phyloP scores from a whole-genome alignment of 179 eudicot genomes.

The Vitellaria paradoxa region DNA sequence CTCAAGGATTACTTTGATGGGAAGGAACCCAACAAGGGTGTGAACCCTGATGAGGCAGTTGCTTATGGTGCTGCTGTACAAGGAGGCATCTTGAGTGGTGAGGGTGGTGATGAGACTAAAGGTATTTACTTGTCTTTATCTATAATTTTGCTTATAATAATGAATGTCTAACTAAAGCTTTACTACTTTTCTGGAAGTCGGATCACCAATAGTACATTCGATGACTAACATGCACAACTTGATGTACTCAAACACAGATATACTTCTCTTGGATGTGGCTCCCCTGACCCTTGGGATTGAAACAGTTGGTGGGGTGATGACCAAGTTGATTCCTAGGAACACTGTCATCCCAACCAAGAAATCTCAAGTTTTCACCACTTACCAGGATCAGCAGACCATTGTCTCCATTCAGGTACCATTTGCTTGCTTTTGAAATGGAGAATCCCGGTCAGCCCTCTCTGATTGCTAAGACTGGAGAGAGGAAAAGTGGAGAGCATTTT shows the following conservation, averaged over 20 bases:
- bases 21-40: constrained; percentile 32
- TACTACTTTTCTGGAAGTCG: neutral
- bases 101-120: constrained; percentile 36
- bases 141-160: no score
- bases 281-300: constrained; percentile 36
- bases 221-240: neutral
- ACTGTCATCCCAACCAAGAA: constrained; percentile 38
- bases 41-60: constrained; percentile 33
- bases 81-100: constrained; percentile 31
- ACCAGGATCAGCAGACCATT: constrained; percentile 45
- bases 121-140: constrained; percentile 15
- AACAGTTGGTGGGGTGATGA: constrained; percentile 44
- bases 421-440: neutral
- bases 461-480: no score
- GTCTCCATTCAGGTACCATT: constrained; percentile 37
- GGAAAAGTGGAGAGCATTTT: no score
- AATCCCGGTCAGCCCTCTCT: no score
- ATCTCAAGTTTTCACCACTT: constrained; percentile 45
- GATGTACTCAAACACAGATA: constrained; percentile 10
- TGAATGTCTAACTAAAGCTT: no score
- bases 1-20: constrained; percentile 33
- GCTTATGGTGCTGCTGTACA: constrained; percentile 35
- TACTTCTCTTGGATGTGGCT: constrained; percentile 35
- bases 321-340: constrained; percentile 40
- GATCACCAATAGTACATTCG: neutral